Conservation (phyloP, 108 stramenopile genomes). For the Nitzschia putrida region DNA sequence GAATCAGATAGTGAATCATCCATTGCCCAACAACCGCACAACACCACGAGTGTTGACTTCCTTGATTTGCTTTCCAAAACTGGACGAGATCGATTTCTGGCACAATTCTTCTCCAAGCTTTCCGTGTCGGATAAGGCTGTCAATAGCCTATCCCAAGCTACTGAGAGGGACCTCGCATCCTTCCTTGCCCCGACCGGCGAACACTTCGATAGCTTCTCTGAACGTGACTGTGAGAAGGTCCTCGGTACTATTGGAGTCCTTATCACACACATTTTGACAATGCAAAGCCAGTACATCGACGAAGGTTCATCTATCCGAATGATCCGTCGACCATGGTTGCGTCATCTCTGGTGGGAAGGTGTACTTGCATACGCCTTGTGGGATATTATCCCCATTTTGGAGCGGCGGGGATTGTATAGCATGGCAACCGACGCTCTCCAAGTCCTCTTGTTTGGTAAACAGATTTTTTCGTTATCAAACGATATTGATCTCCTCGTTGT, state of each 20-base stretch:
- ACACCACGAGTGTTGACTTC: conserved; percentile 31
- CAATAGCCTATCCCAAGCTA: too few relatives aligned
- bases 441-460: conserved; percentile 44
- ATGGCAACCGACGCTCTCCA: conserved; percentile 52
- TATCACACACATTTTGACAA: conserved; percentile 44
- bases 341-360: conserved; percentile 79
- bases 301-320: conserved; percentile 5
- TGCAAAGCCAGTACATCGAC: conserved; percentile 12
- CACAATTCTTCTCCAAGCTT: neutral
- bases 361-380: conserved; percentile 71
- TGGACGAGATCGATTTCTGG: conserved; percentile 19
- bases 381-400: conserved; percentile 72
- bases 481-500: neutral
- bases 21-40: too few relatives aligned
- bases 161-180: too few relatives aligned
- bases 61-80: conserved; percentile 16
- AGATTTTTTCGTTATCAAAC: neutral
- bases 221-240: conserved; percentile 60
- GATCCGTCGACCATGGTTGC: conserved; percentile 63
- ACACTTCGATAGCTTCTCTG: too few relatives aligned
- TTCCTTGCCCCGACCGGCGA: too few relatives aligned
- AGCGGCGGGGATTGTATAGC: conserved; percentile 56
- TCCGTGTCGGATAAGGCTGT: too few relatives aligned
- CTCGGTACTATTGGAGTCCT: conserved; percentile 51
- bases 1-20: too few relatives aligned